phyloP scores from a whole-genome alignment of 306 rosid species.

The Acacia melanoxylon region DNA sequence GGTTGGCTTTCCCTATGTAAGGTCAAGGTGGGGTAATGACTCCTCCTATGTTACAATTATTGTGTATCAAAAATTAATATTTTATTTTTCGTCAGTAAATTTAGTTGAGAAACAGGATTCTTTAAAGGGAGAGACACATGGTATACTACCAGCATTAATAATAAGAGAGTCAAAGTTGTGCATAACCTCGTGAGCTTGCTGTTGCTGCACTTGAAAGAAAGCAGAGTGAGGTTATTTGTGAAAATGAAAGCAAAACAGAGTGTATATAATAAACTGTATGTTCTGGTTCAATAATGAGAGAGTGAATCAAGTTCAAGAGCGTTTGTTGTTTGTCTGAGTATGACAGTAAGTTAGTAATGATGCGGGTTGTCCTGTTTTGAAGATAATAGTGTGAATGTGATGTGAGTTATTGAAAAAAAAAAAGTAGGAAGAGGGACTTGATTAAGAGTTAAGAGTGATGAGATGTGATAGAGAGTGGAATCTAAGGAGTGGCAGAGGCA shows the following conservation, averaged over 20 bases:
- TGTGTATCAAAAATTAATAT: not conserved
- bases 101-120: not conserved
- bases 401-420: not conserved
- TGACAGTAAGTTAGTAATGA: not conserved
- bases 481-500: not conserved
- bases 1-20: slow-evolving; percentile 45
- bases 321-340: not conserved
- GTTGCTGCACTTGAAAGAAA: not conserved
- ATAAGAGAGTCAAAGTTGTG: not conserved
- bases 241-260: not conserved
- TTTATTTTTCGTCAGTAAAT: not conserved
- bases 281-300: not conserved
- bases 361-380: too few species aligned
- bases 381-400: too few species aligned
- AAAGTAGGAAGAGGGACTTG: not conserved
- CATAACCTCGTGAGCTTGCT: not conserved
- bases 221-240: not conserved
- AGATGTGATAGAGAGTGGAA: not conserved
- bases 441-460: not conserved
- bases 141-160: not conserved
- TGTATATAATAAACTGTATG: not conserved
- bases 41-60: not conserved
- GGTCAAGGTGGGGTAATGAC: not conserved
- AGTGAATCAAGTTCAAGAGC: not conserved
- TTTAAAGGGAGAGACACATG: not conserved